A percentile compares a stretch with the other conserved stretches of the same genome.
These are phyloP conservation scores for Metschnikowia amazonensis DNA, from an alignment of 805 yeast genomes.

Conservation along the genomic window DNA sequence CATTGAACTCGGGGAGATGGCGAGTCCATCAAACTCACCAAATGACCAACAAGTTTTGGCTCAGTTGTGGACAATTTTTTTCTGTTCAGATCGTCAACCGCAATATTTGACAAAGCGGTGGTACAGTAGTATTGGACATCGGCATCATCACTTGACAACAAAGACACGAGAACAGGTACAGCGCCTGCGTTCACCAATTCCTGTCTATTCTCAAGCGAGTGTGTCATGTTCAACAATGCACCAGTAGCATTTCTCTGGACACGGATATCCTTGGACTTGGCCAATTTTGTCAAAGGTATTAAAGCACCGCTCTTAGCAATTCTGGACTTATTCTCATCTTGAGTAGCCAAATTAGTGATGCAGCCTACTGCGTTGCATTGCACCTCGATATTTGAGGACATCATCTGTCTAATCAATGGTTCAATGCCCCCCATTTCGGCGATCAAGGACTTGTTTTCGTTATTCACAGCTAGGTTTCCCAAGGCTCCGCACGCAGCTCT, in stretches of 20 bases:
- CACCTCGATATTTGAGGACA: slow-evolving; percentile 93
- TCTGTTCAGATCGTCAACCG: slow-evolving; percentile 91
- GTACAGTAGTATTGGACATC: slow-evolving; percentile 99
- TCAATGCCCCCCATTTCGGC: slow-evolving; percentile 98
- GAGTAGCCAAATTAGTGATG: slow-evolving; percentile 95
- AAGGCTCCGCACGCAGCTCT: slow-evolving; percentile 98
- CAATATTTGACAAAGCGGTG: slow-evolving; percentile 93
- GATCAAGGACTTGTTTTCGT: slow-evolving; percentile 86
- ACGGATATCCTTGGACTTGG: slow-evolving; percentile 89
- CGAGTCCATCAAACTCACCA: slow-evolving; percentile 89
- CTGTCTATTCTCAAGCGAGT: slow-evolving; percentile 91
- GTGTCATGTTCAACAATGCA: slow-evolving; percentile 96
- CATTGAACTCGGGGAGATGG: slow-evolving; percentile 94
- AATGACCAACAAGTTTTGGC: slow-evolving; percentile 82
- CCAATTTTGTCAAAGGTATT: slow-evolving; percentile 88
- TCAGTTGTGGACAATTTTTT: slow-evolving; percentile 86
- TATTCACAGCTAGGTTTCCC: slow-evolving; percentile 97
- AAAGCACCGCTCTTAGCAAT: slow-evolving; percentile 96
- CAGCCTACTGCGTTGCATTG: slow-evolving; percentile 99
- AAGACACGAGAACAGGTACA: slow-evolving; percentile 88
- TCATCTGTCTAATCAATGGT: slow-evolving; percentile 95
- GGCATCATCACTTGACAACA: slow-evolving; percentile 81
- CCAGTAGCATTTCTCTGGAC: slow-evolving; percentile 99
- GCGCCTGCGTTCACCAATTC: slow-evolving; percentile 98
- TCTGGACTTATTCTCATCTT: slow-evolving; percentile 92